Conservation (phyloP, 208 protist species). For the Acanthamoeba healyi region DNA sequence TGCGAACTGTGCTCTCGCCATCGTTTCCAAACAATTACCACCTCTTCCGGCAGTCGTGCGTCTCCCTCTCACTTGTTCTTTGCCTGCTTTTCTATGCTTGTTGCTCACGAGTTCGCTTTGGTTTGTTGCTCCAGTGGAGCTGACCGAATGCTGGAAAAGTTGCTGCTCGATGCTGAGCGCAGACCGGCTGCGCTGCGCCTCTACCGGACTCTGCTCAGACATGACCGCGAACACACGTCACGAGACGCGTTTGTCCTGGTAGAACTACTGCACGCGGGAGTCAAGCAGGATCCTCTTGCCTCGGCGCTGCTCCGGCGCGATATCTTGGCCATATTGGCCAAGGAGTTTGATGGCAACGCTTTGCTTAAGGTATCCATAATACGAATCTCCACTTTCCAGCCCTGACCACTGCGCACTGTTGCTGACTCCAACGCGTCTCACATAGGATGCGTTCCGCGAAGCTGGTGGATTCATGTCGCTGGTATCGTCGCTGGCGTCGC, state of each 20-base stretch:
- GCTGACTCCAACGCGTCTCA: neutral
- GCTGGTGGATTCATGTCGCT: neutral
- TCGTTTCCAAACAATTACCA: conserved; percentile 13
- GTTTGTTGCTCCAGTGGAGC: neutral
- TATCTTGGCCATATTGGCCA: conserved; percentile 6
- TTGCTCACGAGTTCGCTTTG: neutral
- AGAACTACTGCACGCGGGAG: neutral
- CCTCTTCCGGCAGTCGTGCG: conserved; percentile 38
- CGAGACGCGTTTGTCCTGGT: neutral
- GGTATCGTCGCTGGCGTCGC: neutral
- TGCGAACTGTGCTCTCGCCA: neutral
- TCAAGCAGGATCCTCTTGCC: neutral
- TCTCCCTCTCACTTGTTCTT: neutral
- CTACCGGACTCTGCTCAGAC: neutral
- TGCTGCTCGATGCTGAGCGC: conserved; percentile 7
- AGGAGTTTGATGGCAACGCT: conserved; percentile 8
- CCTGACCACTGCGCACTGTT: neutral
- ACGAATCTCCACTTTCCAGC: neutral
- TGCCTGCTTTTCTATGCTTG: neutral
- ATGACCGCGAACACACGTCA: neutral
- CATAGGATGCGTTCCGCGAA: conserved; percentile 5
- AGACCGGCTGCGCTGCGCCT: neutral
- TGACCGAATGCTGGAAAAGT: neutral
- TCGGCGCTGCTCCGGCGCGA: neutral
- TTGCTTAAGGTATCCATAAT: neutral